These are phyloP conservation scores for Artemisia argyi DNA, from an alignment of 129 eudicot genomes.

Conservation along the genomic window DNA sequence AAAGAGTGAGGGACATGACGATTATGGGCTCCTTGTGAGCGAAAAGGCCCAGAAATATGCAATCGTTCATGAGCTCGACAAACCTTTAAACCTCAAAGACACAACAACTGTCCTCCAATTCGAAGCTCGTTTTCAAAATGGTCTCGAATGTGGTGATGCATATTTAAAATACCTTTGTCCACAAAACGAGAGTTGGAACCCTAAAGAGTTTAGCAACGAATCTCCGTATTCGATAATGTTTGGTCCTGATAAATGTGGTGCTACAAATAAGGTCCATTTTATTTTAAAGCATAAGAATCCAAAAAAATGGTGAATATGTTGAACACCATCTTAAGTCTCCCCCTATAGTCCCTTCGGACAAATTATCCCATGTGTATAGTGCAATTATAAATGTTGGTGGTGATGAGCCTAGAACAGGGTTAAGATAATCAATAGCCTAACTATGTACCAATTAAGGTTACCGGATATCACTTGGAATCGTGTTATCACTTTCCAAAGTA, in stretches of 20 bases:
- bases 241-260: constrained; percentile 95
- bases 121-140: constrained; percentile 87
- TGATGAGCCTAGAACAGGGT: no score
- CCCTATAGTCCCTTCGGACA: constrained; percentile 88
- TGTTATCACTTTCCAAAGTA: no score
- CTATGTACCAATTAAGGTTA: no score
- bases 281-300: constrained; percentile 91
- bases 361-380: constrained; percentile 81
- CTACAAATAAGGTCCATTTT: constrained; percentile 93
- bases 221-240: constrained; percentile 92
- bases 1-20: constrained; percentile 97
- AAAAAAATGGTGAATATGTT: constrained; percentile 70
- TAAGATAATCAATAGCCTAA: no score
- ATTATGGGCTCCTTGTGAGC: constrained; percentile 93
- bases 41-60: constrained; percentile 87
- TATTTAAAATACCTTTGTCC: constrained; percentile 78
- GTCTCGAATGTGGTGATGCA: constrained; percentile 57
- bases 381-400: constrained; percentile 80
- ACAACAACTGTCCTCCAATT: constrained; percentile 77
- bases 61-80: constrained; percentile 81
- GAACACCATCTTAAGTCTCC: constrained; percentile 93
- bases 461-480: no score
- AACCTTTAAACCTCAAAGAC: constrained; percentile 70
- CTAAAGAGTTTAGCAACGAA: constrained; percentile 89
- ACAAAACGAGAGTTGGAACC: constrained; percentile 86